A percentile compares a stretch with the other conserved stretches of the same genome.
phyloP scores from a whole-genome alignment of 306 rosid species.

The Corylus americana region DNA sequence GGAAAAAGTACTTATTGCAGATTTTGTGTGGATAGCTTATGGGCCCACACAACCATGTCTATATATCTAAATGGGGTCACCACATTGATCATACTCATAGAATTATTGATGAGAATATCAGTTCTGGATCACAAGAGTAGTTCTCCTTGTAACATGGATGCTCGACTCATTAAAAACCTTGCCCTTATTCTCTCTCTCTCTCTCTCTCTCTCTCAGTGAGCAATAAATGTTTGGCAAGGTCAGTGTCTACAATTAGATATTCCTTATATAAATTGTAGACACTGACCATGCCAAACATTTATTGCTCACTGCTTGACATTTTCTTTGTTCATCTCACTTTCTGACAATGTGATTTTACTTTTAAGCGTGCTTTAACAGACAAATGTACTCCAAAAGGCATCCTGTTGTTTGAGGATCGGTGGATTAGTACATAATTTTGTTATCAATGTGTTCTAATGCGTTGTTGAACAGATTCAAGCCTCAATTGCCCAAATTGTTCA shows the following conservation, averaged over 20 bases:
- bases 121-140: not conserved
- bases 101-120: not conserved
- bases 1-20: not conserved
- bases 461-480: constrained; percentile 47
- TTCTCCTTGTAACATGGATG: not conserved
- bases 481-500: constrained; percentile 73
- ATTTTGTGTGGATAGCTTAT: not conserved
- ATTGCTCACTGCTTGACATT: not conserved
- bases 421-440: constrained; percentile 2
- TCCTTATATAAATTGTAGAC: no score
- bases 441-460: constrained; percentile 19
- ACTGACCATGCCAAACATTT: not conserved
- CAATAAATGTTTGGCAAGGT: no score
- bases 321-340: constrained; percentile 1
- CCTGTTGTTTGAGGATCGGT: not conserved
- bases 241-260: no score
- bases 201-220: not conserved
- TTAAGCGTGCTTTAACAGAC: not conserved
- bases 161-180: not conserved
- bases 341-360: not conserved
- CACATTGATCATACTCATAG: not conserved
- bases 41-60: not conserved
- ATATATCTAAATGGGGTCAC: no score
- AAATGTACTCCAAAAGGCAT: not conserved
- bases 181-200: not conserved